Percentiles rank a stretch among this genome's conserved stretches.
Conservation (phyloP, 2,329 filamentous ascomycete genomes). For the Pseudogymnoascus sp. region DNA sequence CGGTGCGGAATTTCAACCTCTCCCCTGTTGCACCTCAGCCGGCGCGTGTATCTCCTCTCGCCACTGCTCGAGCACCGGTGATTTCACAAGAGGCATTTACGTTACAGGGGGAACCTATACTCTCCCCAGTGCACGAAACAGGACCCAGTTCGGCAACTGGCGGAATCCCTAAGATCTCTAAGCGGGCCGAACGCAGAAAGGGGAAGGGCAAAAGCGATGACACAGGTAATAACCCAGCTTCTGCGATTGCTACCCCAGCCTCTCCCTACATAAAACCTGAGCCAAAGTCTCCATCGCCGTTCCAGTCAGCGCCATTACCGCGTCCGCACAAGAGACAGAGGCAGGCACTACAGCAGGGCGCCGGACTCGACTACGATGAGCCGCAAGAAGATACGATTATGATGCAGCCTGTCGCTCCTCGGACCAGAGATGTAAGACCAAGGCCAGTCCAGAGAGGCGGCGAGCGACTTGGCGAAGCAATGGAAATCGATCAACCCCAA, state of each 20-base stretch:
- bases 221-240: conserved; percentile 13
- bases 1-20: conserved; percentile 57
- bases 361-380: conserved; percentile 39
- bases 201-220: conserved; percentile 47
- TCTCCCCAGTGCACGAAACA: conserved; percentile 49
- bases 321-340: conserved; percentile 53
- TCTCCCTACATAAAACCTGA: conserved; percentile 57
- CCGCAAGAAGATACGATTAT: conserved; percentile 37
- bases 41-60: conserved; percentile 58
- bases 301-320: conserved; percentile 45
- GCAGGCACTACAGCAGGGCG: conserved; percentile 38
- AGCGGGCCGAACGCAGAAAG: conserved; percentile 44
- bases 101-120: conserved; percentile 35
- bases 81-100: conserved; percentile 23
- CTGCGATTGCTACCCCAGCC: conserved; percentile 34
- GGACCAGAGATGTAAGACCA: neutral
- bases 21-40: conserved; percentile 70
- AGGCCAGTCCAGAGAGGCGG: neutral
- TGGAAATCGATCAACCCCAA: conserved; percentile 9
- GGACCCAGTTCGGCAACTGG: conserved; percentile 49
- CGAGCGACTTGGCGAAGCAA: neutral
- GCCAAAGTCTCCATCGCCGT: conserved; percentile 56
- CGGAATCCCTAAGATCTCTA: conserved; percentile 51
- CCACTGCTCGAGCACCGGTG: conserved; percentile 36
- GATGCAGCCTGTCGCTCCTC: conserved; percentile 16